Base-by-base conservation (phyloP, 1,284 basidiomycete genomes). In the Trichosporon sp. region DNA sequence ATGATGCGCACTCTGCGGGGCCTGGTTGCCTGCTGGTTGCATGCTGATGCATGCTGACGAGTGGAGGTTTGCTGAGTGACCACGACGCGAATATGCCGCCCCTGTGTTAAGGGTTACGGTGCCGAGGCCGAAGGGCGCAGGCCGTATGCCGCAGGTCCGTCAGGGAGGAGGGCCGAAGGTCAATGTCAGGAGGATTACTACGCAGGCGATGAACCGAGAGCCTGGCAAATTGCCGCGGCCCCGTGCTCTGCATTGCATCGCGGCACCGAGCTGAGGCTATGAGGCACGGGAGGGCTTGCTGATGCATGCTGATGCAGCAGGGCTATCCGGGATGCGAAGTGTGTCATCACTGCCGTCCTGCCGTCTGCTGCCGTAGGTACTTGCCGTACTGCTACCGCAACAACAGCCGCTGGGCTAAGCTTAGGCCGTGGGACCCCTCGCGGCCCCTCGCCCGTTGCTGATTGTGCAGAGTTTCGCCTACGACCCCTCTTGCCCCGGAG, bases 391-490 rank as follows among this genome's bases (percentile, higher is more conserved):
- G 43, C 16, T n/a, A n/a, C 43, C 43, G 43, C 11, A n/a, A 6
- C 7, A 5, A n/a, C 4, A 1, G 14, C 43, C n/a, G 43, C 43
- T 4, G 14, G n/a, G 43, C 35, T 37, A 11, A 46, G 43, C 14
- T 46, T 46, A 12, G 59, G 31, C 59, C 7, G 32, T 63, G 59
- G 59, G 59, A 63, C 59, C 59, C 59, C 59, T 61, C n/a, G 56
- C 56, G 56, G 56, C 56, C 56, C 56, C 56, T 63, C 59, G 14
- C 14, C 31, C 56, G 16, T 51, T 51, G 48, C 48, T 51, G 19
- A 51, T 7, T 51, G 19, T 26, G 21, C 43, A 16, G 7, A 40
- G 38, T 40, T 46, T n/a, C 43, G 4, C 43, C 16, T n/a, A n/a
- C 43, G 14, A 16, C 43, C 43, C 43, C 43, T 46, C 43, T 46